Evolutionary conservation across 176 grass and related monocot species (phyloP).

Genomic region (Oryza australiensis): DNA sequence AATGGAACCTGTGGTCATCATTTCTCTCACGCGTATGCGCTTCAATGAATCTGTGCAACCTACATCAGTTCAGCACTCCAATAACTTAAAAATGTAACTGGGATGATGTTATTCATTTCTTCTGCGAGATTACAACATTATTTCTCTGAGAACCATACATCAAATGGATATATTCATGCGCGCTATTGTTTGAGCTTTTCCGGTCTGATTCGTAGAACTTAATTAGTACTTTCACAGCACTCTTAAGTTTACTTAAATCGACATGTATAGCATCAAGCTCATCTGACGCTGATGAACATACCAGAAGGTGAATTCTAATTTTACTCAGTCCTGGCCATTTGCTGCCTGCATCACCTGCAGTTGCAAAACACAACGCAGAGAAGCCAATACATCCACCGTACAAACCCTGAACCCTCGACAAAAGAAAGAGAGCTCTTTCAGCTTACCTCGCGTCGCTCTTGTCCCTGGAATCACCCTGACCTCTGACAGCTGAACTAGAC

Average conservation of each 20-base stretch:
- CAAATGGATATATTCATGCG: not conserved
- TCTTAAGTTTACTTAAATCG: not conserved
- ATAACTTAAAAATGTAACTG: not conserved
- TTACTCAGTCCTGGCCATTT: not conserved
- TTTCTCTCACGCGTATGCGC: not conserved
- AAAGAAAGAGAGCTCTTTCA: not conserved
- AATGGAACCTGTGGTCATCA: not conserved
- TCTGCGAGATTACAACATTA: not conserved
- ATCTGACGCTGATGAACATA: not conserved
- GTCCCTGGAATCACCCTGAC: slow-evolving; percentile 6
- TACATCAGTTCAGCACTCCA: not conserved
- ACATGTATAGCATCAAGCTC: not conserved
- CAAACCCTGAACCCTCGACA: not conserved
- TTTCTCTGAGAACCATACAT: not conserved
- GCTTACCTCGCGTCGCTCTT: slow-evolving; percentile 36
- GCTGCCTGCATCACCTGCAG: slow-evolving; percentile 22
- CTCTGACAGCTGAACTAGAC: not conserved
- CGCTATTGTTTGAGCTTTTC: not conserved
- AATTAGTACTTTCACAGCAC: not conserved
- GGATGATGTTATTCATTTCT: not conserved
- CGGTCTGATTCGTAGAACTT: not conserved
- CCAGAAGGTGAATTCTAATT: not conserved
- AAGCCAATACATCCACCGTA: not conserved
- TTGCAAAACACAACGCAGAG: slow-evolving; percentile 16
- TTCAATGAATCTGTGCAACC: not conserved